phyloP scores from a whole-genome alignment of 768 basidiomycete genomes.

The Pleurotus sapidus region DNA sequence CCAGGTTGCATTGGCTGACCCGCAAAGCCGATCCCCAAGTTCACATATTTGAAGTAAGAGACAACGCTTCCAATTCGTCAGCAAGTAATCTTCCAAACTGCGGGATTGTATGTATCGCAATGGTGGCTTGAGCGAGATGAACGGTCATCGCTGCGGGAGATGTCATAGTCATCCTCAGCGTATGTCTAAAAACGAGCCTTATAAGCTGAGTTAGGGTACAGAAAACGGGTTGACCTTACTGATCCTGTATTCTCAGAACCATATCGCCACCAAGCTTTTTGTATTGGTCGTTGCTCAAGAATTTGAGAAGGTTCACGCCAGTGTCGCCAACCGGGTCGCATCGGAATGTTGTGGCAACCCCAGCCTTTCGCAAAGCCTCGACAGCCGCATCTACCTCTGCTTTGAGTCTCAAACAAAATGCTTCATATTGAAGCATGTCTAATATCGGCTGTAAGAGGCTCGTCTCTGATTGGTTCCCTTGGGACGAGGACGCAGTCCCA shows the following conservation, averaged over 20 bases:
- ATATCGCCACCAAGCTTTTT: conserved; percentile 68
- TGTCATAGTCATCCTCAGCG: conserved; percentile 69
- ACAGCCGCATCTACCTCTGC: conserved; percentile 52
- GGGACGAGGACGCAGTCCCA: conserved; percentile 16
- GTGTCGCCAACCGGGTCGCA: conserved; percentile 69
- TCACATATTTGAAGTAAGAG: conserved; percentile 69
- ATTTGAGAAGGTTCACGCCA: conserved; percentile 53
- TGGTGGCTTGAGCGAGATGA: conserved; percentile 76
- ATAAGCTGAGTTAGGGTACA: background rate
- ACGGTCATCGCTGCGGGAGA: conserved; percentile 78
- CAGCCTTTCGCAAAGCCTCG: conserved; percentile 45
- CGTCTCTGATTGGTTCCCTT: conserved; percentile 26
- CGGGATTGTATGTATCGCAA: conserved; percentile 70
- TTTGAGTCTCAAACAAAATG: conserved; percentile 65
- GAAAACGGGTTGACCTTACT: conserved; percentile 32
- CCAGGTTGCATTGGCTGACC: conserved; percentile 65
- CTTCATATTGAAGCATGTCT: conserved; percentile 76
- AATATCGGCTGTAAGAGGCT: conserved; percentile 71
- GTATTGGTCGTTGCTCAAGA: conserved; percentile 36
- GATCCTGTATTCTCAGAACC: conserved; percentile 64
- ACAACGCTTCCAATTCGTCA: conserved; percentile 75
- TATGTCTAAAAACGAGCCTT: conserved; percentile 44
- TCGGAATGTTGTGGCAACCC: conserved; percentile 53
- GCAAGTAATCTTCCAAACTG: conserved; percentile 72
- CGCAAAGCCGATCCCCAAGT: conserved; percentile 52